Evolutionary conservation across 2,329 filamentous ascomycete genomes (phyloP), one percentile per base, ranked within the genome.

Genomic region (Scorias spongiosa): DNA sequence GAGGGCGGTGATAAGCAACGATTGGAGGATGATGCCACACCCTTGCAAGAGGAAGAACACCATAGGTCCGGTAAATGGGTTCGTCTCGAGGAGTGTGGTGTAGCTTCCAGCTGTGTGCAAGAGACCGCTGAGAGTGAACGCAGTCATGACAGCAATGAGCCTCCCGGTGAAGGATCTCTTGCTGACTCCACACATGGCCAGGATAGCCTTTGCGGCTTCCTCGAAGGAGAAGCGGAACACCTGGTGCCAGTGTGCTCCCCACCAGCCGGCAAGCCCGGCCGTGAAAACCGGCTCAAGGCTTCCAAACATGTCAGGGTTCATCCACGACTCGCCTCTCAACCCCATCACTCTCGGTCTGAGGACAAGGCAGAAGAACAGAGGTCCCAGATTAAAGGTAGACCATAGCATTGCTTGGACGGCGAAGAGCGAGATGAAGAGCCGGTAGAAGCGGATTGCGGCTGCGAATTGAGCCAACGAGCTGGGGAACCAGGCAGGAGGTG

Each of bases 191-290:
- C 63, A 20, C 0, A 43, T 3, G 11, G 54, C 47, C 18, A 64
- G 51, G 0, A 81, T 53, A 54, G 66, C 74, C 2, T 60, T 61
- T 0, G 71, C 65, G 0, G 81, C 80, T 3, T 77, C 72, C 34
- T 74, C 64, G 56, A 89, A 87, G 2, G 75, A 77, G 44, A 78
- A 72, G 1, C 87, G 81, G 64, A 94, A 93, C 2, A 81, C 80
- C 63, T 95, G 88, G 61, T 96, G 89, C 89, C 89, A 95, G 72
- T 78, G 89, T 17, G 69, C 70, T 39, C 83, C 80, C 89, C 89
- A 96, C 63, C 81, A 82, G 1, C 87, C 88, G 1, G 75, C 71
- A 2, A 95, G 67, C 0, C 89, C 88, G 46, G 76, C 69, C 48
- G 86, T 75, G 10, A 80, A 62, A 2, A 88, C 68, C 20, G 68